phyloP scores from a whole-genome alignment of 2,329 filamentous ascomycete species.

The Diplodia sapinea region DNA sequence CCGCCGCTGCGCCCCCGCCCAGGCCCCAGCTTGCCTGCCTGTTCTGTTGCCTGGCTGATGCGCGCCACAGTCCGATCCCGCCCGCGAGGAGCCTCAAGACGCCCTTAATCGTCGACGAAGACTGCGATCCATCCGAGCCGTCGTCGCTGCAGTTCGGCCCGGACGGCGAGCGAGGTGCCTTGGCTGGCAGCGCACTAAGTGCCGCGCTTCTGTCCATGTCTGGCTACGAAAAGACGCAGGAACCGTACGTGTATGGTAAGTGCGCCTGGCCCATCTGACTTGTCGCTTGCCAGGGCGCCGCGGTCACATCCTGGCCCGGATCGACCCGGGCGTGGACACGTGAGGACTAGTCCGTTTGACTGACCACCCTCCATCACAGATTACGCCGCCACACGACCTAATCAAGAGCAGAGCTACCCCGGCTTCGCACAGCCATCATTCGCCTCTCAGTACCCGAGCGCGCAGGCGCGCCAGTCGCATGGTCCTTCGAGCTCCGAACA shows the following conservation, averaged over 20 bases:
- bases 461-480: conserved; percentile 58
- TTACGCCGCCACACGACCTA: conserved; percentile 66
- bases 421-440: conserved; percentile 58
- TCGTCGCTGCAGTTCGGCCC: conserved; percentile 42
- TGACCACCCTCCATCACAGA: conserved; percentile 57
- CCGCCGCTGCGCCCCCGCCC: conserved; percentile 1
- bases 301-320: conserved; percentile 44
- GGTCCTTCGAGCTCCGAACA: conserved; percentile 51
- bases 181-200: conserved; percentile 49
- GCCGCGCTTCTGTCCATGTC: conserved; percentile 73
- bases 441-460: conserved; percentile 55
- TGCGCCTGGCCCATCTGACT: conserved; percentile 52
- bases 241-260: conserved; percentile 82
- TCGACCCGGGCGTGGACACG: conserved; percentile 46
- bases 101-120: conserved; percentile 41
- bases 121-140: conserved; percentile 36
- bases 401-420: conserved; percentile 60
- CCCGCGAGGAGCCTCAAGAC: conserved; percentile 43
- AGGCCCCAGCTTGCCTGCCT: neutral
- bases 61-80: conserved; percentile 33
- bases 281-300: conserved; percentile 34
- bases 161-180: conserved; percentile 56
- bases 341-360: conserved; percentile 48
- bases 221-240: conserved; percentile 77
- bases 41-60: conserved; percentile 11